These are phyloP conservation scores for Venturiaceae sp. DNA, from an alignment of 2,329 filamentous ascomycete species.

Conservation along the genomic window DNA sequence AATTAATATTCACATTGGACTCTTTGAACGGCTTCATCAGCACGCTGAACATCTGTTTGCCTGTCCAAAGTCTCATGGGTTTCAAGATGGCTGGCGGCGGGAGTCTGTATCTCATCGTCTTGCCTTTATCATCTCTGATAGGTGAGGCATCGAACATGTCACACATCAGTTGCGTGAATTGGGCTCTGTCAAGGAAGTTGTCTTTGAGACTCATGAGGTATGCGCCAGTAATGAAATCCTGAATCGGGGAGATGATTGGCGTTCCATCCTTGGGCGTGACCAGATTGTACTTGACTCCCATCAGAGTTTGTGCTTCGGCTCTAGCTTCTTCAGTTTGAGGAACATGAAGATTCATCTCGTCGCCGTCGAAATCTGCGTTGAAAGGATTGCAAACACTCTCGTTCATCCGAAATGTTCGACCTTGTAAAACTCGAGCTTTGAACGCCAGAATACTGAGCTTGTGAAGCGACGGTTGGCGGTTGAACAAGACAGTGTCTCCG, in stretches of 20 bases:
- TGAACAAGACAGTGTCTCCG: conserved; percentile 93
- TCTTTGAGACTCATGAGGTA: conserved; percentile 90
- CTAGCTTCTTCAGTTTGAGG: conserved; percentile 95
- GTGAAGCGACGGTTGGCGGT: conserved; percentile 93
- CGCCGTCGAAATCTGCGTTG: conserved; percentile 97
- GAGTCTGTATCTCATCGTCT: conserved; percentile 61
- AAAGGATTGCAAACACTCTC: conserved; percentile 98
- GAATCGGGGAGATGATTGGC: conserved; percentile 96
- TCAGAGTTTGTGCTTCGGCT: conserved; percentile 88
- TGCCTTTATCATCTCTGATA: conserved; percentile 35
- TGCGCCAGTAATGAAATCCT: conserved; percentile 96
- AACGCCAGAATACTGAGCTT: conserved; percentile 98
- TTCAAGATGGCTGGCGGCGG: conserved; percentile 82
- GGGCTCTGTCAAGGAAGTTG: conserved; percentile 78
- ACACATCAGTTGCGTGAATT: conserved; percentile 81
- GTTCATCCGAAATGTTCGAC: conserved; percentile 92
- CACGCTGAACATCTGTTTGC: conserved; percentile 91
- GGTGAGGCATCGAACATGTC: conserved; percentile 79
- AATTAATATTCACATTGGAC: conserved; percentile 76
- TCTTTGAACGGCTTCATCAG: conserved; percentile 80
- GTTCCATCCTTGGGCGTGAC: conserved; percentile 96
- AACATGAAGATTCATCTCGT: conserved; percentile 98
- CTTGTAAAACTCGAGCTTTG: conserved; percentile 83
- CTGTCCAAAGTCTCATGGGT: conserved; percentile 84
- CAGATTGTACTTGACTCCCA: conserved; percentile 96